These are phyloP conservation scores for Ustilago trichophora DNA, from an alignment of 1,284 basidiomycete species.

Conservation along the genomic window DNA sequence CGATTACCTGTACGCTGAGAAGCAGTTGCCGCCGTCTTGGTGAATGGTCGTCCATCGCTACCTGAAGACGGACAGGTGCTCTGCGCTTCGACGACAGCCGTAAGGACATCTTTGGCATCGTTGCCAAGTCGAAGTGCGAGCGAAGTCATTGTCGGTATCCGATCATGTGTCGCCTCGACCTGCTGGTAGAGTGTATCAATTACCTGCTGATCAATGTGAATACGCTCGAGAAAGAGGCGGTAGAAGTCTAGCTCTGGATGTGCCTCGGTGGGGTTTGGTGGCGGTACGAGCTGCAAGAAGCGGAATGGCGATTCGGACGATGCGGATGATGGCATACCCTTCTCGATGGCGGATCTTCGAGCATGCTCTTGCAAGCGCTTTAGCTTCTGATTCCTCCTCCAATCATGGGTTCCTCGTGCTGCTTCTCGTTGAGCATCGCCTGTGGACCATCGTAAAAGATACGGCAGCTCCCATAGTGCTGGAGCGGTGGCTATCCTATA, in stretches of 20 bases:
- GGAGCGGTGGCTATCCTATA: constrained; percentile 33
- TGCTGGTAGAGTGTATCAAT: constrained; percentile 33
- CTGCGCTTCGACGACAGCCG: constrained; percentile 29
- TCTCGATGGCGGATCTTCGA: background rate
- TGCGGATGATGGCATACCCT: background rate
- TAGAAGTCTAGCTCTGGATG: constrained; percentile 24
- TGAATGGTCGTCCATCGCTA: background rate
- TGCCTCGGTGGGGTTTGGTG: too few relatives aligned
- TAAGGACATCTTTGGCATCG: constrained; percentile 46
- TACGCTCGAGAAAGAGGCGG: constrained; percentile 39
- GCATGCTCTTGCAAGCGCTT: constrained; percentile 21
- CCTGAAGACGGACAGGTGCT: constrained; percentile 21
- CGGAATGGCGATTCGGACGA: constrained; percentile 16
- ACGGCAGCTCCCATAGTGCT: constrained; percentile 34
- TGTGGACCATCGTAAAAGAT: constrained; percentile 40
- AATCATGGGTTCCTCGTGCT: constrained; percentile 2
- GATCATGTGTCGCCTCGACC: constrained; percentile 16
- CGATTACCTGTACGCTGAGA: too few relatives aligned
- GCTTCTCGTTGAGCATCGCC: constrained; percentile 21
- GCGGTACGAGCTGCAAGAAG: constrained; percentile 3
- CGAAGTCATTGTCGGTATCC: constrained; percentile 14
- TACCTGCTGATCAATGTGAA: constrained; percentile 35
- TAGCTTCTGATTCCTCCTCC: constrained; percentile 8
- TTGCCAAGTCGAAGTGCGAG: constrained; percentile 27
- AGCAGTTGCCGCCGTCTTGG: too few relatives aligned